Evolutionary conservation across 805 yeast genomes (phyloP).

Genomic region (Wickerhamiella cacticola): DNA sequence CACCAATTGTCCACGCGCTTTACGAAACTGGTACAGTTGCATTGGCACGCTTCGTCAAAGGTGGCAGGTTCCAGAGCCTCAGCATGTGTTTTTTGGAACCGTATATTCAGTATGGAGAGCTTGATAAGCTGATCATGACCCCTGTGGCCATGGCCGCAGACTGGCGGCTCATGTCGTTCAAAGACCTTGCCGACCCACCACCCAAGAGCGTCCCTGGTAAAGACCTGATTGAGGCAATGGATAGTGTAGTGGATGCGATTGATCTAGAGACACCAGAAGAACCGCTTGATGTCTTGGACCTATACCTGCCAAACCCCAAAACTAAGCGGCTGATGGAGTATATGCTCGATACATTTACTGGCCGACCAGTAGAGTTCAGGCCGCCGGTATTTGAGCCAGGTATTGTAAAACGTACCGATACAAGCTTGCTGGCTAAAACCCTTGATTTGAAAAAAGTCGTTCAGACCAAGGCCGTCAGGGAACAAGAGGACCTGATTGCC

Average conservation of each 20-base stretch:
- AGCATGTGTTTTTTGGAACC: slow-evolving; percentile 19
- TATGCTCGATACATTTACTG: slow-evolving; percentile 1
- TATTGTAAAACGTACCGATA: not conserved
- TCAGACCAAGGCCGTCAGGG: not conserved
- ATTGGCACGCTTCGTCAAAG: slow-evolving; percentile 16
- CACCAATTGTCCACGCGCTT: slow-evolving; percentile 14
- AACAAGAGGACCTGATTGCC: slow-evolving; percentile 5
- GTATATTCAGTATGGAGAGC: not conserved
- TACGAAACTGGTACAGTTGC: slow-evolving; percentile 15
- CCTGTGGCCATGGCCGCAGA: slow-evolving; percentile 21
- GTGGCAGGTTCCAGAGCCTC: slow-evolving; percentile 13
- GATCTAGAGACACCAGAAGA: not conserved
- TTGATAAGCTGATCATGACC: slow-evolving; percentile 13
- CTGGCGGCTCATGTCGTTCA: slow-evolving; percentile 5
- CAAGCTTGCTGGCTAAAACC: not conserved
- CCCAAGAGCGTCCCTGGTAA: slow-evolving; percentile 6
- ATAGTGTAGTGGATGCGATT: slow-evolving; percentile 16
- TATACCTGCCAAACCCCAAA: slow-evolving; percentile 7
- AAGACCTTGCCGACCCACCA: not conserved
- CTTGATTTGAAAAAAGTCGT: slow-evolving; percentile 12
- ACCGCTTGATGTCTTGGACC: not conserved
- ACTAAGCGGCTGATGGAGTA: slow-evolving; percentile 5
- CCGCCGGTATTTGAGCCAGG: not conserved
- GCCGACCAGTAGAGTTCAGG: not conserved
- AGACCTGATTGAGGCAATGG: slow-evolving; percentile 15